phyloP scores from a whole-genome alignment of 768 basidiomycete species.

The Leccinum uliginosum region DNA sequence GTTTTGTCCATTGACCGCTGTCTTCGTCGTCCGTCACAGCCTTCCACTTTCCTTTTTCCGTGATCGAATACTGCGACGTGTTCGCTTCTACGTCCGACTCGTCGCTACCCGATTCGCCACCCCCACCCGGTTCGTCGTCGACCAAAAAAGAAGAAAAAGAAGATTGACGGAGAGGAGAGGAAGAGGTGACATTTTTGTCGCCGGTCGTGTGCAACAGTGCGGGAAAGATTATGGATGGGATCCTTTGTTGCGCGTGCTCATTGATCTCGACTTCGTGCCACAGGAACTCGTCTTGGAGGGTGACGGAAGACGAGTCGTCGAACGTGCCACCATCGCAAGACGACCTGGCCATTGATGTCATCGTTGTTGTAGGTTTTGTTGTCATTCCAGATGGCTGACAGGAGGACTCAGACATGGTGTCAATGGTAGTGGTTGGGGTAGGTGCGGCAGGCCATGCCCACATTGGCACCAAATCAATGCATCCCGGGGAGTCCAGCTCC shows the following conservation, averaged over 20 bases:
- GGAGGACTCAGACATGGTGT: not conserved
- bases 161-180: not conserved
- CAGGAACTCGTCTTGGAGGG: constrained; percentile 7
- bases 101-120: not conserved
- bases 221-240: constrained; percentile 18
- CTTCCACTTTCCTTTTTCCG: constrained; percentile 16
- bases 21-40: not conserved
- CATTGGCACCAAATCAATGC: not conserved
- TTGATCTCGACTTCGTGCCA: constrained; percentile 1
- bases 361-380: not conserved
- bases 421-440: not conserved
- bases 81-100: not conserved
- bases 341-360: not conserved
- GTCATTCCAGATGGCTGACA: not conserved
- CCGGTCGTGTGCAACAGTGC: constrained; percentile 11
- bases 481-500: not conserved
- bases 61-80: not conserved
- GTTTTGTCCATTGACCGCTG: no score
- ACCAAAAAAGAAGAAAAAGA: not conserved
- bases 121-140: not conserved
- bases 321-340: not conserved
- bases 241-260: not conserved
- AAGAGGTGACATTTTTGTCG: not conserved
- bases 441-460: not conserved
- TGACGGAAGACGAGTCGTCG: constrained; percentile 13